phyloP scores from a whole-genome alignment of 1,139 yeast species.

The Taiozyma sp. region DNA sequence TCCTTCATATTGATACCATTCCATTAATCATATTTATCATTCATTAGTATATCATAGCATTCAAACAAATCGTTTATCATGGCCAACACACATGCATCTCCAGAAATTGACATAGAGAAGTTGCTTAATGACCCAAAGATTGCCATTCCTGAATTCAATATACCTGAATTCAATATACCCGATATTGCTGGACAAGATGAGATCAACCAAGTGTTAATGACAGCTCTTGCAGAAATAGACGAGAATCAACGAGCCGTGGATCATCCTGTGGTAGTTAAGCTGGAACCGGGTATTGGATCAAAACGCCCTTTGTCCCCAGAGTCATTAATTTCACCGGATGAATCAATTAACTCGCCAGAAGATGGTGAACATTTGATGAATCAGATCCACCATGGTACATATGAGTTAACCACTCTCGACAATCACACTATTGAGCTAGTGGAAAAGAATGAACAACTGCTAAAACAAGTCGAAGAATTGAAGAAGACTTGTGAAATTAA shows the following conservation, averaged over 20 bases:
- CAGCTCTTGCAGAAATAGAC: constrained; percentile 19
- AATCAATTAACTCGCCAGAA: constrained; percentile 19
- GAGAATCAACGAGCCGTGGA: constrained; percentile 7
- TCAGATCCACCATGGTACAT: not conserved
- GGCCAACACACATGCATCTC: not conserved
- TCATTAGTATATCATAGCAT: not conserved
- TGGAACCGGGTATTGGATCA: not conserved
- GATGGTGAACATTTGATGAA: not conserved
- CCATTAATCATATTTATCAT: not conserved
- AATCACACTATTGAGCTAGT: constrained; percentile 1
- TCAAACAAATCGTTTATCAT: not conserved
- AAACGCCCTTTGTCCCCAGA: constrained; percentile 20
- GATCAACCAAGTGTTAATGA: constrained; percentile 10
- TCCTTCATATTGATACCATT: not conserved
- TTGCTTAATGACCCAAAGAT: constrained; percentile 9
- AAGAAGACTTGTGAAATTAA: constrained; percentile 28
- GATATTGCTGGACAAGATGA: constrained; percentile 6
- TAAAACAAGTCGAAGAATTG: constrained; percentile 22
- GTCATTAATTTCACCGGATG: constrained; percentile 17
- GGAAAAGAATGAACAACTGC: constrained; percentile 3
- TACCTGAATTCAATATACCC: constrained; percentile 1
- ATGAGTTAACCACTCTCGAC: not conserved
- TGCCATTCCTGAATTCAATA: constrained; percentile 1
- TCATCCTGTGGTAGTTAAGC: not conserved
- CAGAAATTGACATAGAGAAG: constrained; percentile 13